Percentiles rank a stretch among this genome's conserved stretches.
Conservation (phyloP, 805 yeast genomes). For the Metschnikowia gelsemii region DNA sequence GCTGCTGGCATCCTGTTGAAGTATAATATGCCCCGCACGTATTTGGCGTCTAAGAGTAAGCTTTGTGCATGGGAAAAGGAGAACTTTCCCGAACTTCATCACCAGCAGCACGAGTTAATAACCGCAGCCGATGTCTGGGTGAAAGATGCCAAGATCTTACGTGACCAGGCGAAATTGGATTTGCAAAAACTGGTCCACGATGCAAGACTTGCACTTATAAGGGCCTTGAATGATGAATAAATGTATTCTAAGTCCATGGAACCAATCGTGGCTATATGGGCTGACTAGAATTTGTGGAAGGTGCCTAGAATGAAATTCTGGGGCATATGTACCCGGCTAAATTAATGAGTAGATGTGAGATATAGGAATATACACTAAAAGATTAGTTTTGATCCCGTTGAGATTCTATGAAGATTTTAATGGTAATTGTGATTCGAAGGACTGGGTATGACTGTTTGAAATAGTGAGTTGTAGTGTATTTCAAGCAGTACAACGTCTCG, state of each 20-base stretch:
- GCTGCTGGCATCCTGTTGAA: conserved; percentile 46
- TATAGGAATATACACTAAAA: too few species aligned
- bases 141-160: conserved; percentile 14
- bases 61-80: conserved; percentile 28
- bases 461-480: too few species aligned
- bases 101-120: conserved; percentile 26
- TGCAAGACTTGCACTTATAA: conserved; percentile 16
- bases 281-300: too few species aligned
- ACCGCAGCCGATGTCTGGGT: conserved; percentile 13
- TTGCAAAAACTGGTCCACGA: conserved; percentile 20
- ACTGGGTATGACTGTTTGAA: too few species aligned
- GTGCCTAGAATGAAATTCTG: too few species aligned
- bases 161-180: conserved; percentile 16
- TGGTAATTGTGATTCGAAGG: too few species aligned
- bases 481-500: too few species aligned
- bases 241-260: not conserved
- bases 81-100: conserved; percentile 32
- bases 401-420: too few species aligned
- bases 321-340: too few species aligned
- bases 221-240: conserved; percentile 15
- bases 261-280: too few species aligned
- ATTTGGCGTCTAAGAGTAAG: conserved; percentile 15
- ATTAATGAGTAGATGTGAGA: too few species aligned
- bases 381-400: too few species aligned
- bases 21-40: conserved; percentile 49